Base-by-base conservation (phyloP, 179 eudicot species). In the Carnegiea gigantea region DNA sequence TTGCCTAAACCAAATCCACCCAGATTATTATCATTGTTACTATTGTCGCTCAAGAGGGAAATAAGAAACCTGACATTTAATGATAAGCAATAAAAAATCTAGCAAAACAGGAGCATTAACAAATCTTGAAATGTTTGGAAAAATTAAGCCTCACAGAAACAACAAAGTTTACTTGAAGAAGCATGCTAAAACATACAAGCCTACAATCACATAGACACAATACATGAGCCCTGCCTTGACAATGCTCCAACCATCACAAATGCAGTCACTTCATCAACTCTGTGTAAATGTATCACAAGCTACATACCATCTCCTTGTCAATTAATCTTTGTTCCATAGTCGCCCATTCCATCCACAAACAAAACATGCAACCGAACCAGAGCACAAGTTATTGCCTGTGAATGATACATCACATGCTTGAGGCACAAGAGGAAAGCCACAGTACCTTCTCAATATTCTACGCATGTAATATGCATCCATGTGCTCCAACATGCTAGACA, bases 391-490 rank as follows among this genome's bases (percentile, higher is more conserved):
- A 38, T 2, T n/a, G 75, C 30, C 49, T 65, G 28, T 51, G 26
- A 15, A 70, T 53, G n/a, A 23, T 51, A 51, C 30, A 51, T 44
- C 33, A 33, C 15, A 68, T 14, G 20, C 14, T 46, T 48, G 24
- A 40, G 26, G 40, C 76, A 82, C 21, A 24, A 28, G 77, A 67
- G 67, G 78, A 62, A 68, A 49, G 70, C 67, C 75, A 59, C 48
- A 54, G 65, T 83, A 95, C 99, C 98, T 95, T 87, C 90, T 92
- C 86, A 95, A 81, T 84, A 95, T 81, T 62, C 91, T 88, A 78
- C 99, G 94, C 80, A 94, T 75, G 83, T 95, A 95, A 87, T 95
- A 95, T 77, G 90, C 89, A 89, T 95, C 98, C 98, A 94, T 95
- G 88, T 95, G 98, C 30, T 94, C 97, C 70, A 60, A 77, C 92